Percentiles rank a stretch among this genome's conserved stretches.
These are phyloP conservation scores for Tolypocladium capitatum DNA, from an alignment of 2,329 filamentous ascomycete genomes.

Conservation along the genomic window DNA sequence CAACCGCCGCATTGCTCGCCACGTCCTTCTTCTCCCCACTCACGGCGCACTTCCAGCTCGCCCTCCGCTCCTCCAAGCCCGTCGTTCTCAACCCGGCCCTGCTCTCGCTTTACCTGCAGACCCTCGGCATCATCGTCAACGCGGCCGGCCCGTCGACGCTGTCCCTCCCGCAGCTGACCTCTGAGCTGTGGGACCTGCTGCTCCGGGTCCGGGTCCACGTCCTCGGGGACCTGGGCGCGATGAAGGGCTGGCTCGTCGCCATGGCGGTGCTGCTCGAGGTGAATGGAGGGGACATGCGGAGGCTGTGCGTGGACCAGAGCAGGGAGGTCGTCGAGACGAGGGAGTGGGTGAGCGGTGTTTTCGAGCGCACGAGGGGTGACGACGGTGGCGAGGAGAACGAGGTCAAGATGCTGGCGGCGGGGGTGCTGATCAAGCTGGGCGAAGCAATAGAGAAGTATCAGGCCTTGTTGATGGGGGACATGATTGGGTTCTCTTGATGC, in stretches of 20 bases:
- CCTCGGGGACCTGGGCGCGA: constrained; percentile 49
- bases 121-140: constrained; percentile 68
- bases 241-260: constrained; percentile 64
- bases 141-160: constrained; percentile 71
- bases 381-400: constrained; percentile 58
- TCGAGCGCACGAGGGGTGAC: constrained; percentile 43
- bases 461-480: constrained; percentile 59
- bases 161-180: constrained; percentile 64
- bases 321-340: constrained; percentile 72
- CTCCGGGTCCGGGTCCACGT: constrained; percentile 50
- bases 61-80: constrained; percentile 34
- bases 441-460: constrained; percentile 78
- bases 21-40: constrained; percentile 78
- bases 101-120: constrained; percentile 71
- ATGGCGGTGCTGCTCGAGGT: constrained; percentile 72
- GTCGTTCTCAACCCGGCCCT: constrained; percentile 64
- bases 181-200: constrained; percentile 74
- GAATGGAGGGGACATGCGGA: constrained; percentile 57
- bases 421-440: constrained; percentile 60
- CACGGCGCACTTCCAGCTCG: constrained; percentile 64
- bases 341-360: constrained; percentile 71
- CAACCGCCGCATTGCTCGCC: constrained; percentile 62
- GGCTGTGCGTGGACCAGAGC: constrained; percentile 61
- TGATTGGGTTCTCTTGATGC: constrained; percentile 27
- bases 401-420: constrained; percentile 66